Percentiles rank a stretch among this genome's conserved stretches.
phyloP scores from a whole-genome alignment of 192 early-diverging fungal species.

The Backusella sp. region DNA sequence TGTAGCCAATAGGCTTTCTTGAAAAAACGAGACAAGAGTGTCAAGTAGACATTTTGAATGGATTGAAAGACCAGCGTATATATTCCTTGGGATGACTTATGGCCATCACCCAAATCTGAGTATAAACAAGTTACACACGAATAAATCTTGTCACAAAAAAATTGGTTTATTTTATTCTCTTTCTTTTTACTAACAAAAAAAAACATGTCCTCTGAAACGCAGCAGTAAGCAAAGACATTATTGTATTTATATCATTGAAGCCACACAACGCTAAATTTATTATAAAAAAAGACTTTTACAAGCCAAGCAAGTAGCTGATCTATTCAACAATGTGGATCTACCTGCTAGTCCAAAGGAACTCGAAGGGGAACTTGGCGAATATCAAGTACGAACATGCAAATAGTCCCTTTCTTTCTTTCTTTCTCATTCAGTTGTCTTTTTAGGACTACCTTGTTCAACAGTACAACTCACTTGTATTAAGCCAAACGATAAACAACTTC shows the following conservation, averaged over 20 bases:
- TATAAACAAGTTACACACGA: no score
- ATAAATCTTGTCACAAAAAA: no score
- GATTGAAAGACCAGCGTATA: no score
- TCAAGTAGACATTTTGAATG: no score
- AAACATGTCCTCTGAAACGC: neutral
- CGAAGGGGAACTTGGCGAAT: neutral
- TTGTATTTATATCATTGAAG: no score
- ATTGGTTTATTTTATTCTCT: neutral
- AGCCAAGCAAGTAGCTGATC: neutral
- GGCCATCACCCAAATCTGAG: no score
- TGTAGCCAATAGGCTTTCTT: no score
- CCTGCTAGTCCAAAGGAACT: neutral
- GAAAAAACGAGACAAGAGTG: no score
- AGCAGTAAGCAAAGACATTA: neutral
- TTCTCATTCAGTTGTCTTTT: neutral
- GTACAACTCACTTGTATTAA: neutral
- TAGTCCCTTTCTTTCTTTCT: neutral
- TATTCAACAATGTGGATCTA: neutral
- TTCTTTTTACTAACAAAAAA: neutral
- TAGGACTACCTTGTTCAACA: neutral
- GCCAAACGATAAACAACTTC: neutral
- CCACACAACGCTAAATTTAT: no score
- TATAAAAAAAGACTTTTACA: neutral
- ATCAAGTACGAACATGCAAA: neutral
- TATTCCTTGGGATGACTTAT: no score